Conservation (phyloP, 2,329 filamentous ascomycete genomes). For the Xylogone sp. region DNA sequence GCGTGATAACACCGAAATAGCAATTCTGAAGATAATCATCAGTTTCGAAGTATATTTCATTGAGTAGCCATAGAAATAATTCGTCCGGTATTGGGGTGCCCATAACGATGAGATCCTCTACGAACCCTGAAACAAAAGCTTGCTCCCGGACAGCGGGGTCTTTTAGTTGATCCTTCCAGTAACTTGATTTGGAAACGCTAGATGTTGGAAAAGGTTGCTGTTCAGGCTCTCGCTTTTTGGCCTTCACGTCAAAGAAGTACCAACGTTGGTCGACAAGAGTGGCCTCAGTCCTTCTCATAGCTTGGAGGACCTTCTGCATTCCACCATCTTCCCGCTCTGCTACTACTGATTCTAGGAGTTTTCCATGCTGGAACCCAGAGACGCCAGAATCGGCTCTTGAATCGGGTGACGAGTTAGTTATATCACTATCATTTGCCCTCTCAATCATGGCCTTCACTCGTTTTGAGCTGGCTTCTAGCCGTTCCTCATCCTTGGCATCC, state of each 20-base stretch:
- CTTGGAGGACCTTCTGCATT: slow-evolving; percentile 47
- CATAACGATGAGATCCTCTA: slow-evolving; percentile 47
- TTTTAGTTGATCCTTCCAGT: slow-evolving; percentile 30
- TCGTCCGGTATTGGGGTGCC: slow-evolving; percentile 54
- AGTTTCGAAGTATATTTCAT: slow-evolving; percentile 53
- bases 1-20: slow-evolving; percentile 53
- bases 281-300: slow-evolving; percentile 58
- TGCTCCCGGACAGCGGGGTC: slow-evolving; percentile 50
- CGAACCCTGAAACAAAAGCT: slow-evolving; percentile 58
- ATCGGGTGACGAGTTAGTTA: slow-evolving; percentile 10
- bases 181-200: slow-evolving; percentile 5
- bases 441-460: slow-evolving; percentile 32
- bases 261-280: slow-evolving; percentile 48
- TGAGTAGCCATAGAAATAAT: slow-evolving; percentile 62
- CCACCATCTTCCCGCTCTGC: slow-evolving; percentile 38
- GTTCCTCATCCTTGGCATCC: slow-evolving; percentile 55
- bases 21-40: slow-evolving; percentile 53
- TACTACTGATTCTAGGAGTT: slow-evolving; percentile 37
- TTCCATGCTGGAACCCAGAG: slow-evolving; percentile 23
- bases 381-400: slow-evolving; percentile 2
- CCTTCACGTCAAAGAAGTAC: slow-evolving; percentile 48
- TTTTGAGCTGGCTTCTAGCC: slow-evolving; percentile 51
- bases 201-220: slow-evolving; percentile 20
- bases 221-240: slow-evolving; percentile 6
- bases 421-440: slow-evolving; percentile 16